A percentile compares a stretch with the other conserved stretches of the same genome.
phyloP scores from a whole-genome alignment of 2,329 filamentous ascomycete genomes.

The Camptophora hylomeconis region DNA sequence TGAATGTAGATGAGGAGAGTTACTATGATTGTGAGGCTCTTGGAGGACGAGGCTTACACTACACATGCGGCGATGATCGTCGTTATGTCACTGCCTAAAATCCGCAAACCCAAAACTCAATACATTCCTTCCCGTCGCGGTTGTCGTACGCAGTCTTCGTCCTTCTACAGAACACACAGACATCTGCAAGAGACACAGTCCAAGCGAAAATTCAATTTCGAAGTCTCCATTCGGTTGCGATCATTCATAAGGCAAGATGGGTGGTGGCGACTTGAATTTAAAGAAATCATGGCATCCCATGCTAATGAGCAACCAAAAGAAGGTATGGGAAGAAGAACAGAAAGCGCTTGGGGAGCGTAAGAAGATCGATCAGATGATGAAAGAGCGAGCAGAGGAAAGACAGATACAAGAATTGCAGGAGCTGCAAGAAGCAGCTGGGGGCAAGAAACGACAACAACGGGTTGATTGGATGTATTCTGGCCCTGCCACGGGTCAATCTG shows the following conservation, averaged over 20 bases:
- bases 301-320: constrained; percentile 77
- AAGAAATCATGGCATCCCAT: constrained; percentile 75
- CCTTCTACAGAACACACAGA: no score
- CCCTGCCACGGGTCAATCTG: constrained; percentile 61
- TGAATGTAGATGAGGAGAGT: no score
- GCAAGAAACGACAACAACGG: constrained; percentile 62
- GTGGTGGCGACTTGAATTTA: constrained; percentile 80
- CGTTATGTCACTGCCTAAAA: no score
- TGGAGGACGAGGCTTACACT: no score
- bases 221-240: no score
- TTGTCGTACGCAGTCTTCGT: no score
- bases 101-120: no score
- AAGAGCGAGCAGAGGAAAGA: constrained; percentile 88
- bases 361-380: constrained; percentile 76
- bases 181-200: no score
- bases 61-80: no score
- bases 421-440: constrained; percentile 78
- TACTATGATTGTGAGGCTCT: no score
- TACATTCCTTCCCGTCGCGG: no score
- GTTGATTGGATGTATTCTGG: constrained; percentile 99
- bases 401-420: constrained; percentile 83
- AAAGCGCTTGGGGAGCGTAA: constrained; percentile 91
- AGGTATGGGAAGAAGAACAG: constrained; percentile 84
- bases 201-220: no score
- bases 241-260: constrained; percentile 49